Evolutionary conservation across 1,139 yeast species (phyloP).

Genomic region (Tardiomyces digboiensis): DNA sequence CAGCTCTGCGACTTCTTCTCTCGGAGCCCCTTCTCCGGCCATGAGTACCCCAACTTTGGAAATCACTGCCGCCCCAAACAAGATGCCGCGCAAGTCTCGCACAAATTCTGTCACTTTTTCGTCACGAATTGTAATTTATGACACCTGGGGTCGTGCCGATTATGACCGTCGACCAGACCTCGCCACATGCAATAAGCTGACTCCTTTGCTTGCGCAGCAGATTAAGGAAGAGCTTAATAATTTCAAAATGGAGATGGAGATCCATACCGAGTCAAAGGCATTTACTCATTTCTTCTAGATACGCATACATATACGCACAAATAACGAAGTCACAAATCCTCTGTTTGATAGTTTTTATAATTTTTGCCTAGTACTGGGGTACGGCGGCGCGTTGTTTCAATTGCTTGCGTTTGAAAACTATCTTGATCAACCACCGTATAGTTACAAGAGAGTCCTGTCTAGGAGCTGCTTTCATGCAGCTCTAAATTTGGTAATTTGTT

Average conservation of each 20-base stretch:
- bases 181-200: constrained; percentile 88
- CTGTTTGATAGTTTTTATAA: not conserved
- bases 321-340: not conserved
- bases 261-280: constrained; percentile 68
- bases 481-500: too few species aligned
- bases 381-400: too few species aligned
- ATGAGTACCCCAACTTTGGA: not conserved
- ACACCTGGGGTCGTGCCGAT: constrained; percentile 75
- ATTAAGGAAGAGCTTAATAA: constrained; percentile 81
- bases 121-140: constrained; percentile 74
- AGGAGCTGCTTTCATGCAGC: not conserved
- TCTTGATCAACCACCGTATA: not conserved
- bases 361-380: too few species aligned
- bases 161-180: constrained; percentile 92
- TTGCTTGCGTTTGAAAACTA: not conserved
- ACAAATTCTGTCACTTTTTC: constrained; percentile 56
- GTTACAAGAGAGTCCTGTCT: not conserved
- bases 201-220: constrained; percentile 81
- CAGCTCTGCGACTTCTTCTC: not conserved
- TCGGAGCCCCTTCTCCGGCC: not conserved
- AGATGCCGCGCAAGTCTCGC: not conserved
- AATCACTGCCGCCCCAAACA: not conserved
- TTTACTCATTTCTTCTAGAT: constrained; percentile 78
- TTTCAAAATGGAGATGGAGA: constrained; percentile 60
- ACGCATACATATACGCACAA: not conserved